phyloP scores from a whole-genome alignment of 352 stramenopile species.

The Lagenidium sp. region DNA sequence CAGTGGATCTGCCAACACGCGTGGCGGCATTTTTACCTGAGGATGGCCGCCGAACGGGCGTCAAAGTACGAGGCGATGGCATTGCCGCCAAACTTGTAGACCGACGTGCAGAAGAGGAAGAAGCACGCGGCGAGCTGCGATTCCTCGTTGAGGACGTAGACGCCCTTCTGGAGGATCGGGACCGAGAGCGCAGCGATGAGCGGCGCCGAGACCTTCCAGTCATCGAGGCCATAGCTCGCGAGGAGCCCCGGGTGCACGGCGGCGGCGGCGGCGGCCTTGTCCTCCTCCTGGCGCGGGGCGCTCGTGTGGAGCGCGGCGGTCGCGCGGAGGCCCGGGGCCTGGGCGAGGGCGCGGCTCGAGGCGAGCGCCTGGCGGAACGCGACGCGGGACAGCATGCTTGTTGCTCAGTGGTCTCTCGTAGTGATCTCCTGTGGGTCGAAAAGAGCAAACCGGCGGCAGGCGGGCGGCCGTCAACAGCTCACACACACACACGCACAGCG shows the following conservation, averaged over 20 bases:
- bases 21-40: too few species aligned
- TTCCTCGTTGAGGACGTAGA: slow-evolving; percentile 85
- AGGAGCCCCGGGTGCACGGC: slow-evolving; percentile 39
- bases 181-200: slow-evolving; percentile 66
- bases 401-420: too few species aligned
- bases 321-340: slow-evolving; percentile 29
- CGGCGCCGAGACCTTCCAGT: slow-evolving; percentile 80
- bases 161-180: slow-evolving; percentile 71
- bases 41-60: slow-evolving; percentile 58
- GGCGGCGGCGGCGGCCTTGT: slow-evolving; percentile 26
- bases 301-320: slow-evolving; percentile 47
- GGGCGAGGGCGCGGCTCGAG: slow-evolving; percentile 36
- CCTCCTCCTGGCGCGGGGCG: slow-evolving; percentile 31
- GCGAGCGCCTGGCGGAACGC: slow-evolving; percentile 46
- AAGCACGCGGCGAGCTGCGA: slow-evolving; percentile 81
- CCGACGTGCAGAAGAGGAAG: slow-evolving; percentile 74
- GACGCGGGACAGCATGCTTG: slow-evolving; percentile 77
- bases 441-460: too few species aligned
- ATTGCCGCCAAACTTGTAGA: slow-evolving; percentile 82
- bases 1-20: slow-evolving; percentile 8
- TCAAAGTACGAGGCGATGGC: slow-evolving; percentile 84
- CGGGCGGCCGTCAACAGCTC: too few species aligned
- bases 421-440: too few species aligned
- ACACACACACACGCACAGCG: too few species aligned
- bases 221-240: slow-evolving; percentile 55